These are phyloP conservation scores for Fonsecaea erecta DNA, from an alignment of 2,329 filamentous ascomycete species.

Conservation along the genomic window DNA sequence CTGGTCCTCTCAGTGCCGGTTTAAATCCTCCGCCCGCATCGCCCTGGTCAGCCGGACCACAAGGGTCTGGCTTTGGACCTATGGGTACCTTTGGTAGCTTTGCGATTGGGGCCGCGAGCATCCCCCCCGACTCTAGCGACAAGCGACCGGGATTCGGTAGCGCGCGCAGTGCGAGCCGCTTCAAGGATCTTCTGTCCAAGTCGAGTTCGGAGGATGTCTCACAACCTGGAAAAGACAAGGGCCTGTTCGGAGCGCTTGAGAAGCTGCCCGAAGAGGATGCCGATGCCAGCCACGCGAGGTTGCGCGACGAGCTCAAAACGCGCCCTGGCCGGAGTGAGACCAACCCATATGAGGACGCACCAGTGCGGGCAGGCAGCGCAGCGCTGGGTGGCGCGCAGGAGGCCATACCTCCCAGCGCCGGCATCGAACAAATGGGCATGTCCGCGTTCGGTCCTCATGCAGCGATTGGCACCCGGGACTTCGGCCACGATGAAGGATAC, in stretches of 20 bases:
- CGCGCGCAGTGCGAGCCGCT: conserved; percentile 75
- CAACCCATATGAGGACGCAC: conserved; percentile 54
- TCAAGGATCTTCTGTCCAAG: conserved; percentile 83
- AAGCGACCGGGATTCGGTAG: conserved; percentile 72
- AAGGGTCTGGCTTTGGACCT: conserved; percentile 67
- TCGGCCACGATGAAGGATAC: conserved; percentile 62
- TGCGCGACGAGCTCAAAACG: conserved; percentile 55
- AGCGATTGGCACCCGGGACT: conserved; percentile 62
- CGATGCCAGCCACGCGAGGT: conserved; percentile 54
- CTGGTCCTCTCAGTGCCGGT: conserved; percentile 58
- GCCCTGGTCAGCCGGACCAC: conserved; percentile 64
- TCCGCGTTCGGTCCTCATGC: conserved; percentile 65
- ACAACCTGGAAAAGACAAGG: conserved; percentile 59
- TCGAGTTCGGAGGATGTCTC: conserved; percentile 70
- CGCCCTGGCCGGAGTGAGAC: conserved; percentile 55
- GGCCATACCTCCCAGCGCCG: conserved; percentile 58
- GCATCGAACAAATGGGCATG: conserved; percentile 61
- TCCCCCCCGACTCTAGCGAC: conserved; percentile 56
- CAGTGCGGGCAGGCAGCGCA: conserved; percentile 63
- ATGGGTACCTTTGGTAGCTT: conserved; percentile 93
- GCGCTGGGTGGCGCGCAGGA: conserved; percentile 77
- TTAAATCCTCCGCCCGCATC: conserved; percentile 54
- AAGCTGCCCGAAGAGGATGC: conserved; percentile 59
- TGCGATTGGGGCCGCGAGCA: conserved; percentile 65
- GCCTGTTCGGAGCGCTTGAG: conserved; percentile 58